Base-by-base conservation (phyloP, 2,329 filamentous ascomycete species). In the Tothia fuscella region DNA sequence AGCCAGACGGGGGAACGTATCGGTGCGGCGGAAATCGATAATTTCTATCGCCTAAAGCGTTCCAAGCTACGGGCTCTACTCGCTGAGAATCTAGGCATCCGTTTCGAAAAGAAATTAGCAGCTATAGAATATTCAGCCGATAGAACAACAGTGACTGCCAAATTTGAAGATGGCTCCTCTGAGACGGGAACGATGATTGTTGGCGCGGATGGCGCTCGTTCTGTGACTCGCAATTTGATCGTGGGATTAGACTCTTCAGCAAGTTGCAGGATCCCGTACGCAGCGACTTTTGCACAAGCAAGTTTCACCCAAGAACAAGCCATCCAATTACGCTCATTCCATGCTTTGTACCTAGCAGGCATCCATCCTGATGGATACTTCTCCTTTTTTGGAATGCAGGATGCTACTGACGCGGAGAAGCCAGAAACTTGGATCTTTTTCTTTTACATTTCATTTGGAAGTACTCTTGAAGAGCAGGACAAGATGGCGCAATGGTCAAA, bases 401-500 rank as follows among this genome's bases (percentile, higher is more conserved):
- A 67, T 47, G 63, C 55, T 4, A 52, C 58, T 3, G 54, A 61
- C 33, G 46, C 54, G 12, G 51, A 58, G 14, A 49, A 57, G 7
- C 65, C 64, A 2, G 60, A 62, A 17, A 53, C 52, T 4, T 66
- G 64, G 65, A 58, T 56, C 3, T 67, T 67, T 47, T 64, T 64
- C 51, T 67, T 64, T 53, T 70, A 70, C 49, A 63, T 69, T 38
- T 68, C 65, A 9, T 68, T 64, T 62, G 47, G 41, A 14, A 58
- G 51, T 7, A 55, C 50, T 25, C 21, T 62, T 1, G 58, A 66
- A 39, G 59, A 67, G 45, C 65, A 69, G 46, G 57, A 57, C 7
- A 51, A 51, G 26, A 62, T 61, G 31, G 53, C 51, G 10, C 54
- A 49, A 46, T 61, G 58, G 51, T 55, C 57, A 25, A 48, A 56